Evolutionary conservation across 1,284 basidiomycete genomes (phyloP), one percentile per base, ranked within the genome.

Genomic region (Agroathelia rolfsii): DNA sequence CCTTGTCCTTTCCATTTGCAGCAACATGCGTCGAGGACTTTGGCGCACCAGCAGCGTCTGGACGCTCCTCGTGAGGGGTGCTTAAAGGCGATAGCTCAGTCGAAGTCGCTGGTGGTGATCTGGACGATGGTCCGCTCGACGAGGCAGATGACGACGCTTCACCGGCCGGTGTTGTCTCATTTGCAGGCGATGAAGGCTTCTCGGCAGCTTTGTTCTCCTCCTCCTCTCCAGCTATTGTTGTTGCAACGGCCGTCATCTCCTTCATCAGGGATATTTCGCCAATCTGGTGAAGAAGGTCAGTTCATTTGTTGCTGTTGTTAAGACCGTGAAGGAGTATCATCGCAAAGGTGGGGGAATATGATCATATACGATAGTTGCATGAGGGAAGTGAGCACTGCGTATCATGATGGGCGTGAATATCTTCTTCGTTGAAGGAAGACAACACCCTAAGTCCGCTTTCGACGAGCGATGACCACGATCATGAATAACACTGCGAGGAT

Each of bases 241-340:
- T 72, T n/a, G 83, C 82, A 13, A 77, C 70, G 14, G 66, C 68
- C 3, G 82, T 84, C 80, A 88, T 86, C 47, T 88, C 85, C 49
- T 90, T 92, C 77, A 93, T 85, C 30, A 94, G 67, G 3, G 85
- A 84, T 32, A 94, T 92, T 61, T 93, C 88, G 37, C 89, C 89
- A 43, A 94, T 90, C 83, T 90, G 50, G n/a, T 24, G 19, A 28
- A 8, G 24, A 25, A 14, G 13, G 17, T 12, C 12, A 8, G 16
- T 30, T 28, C 24, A 42, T 32, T 31, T 22, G 19, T 30, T n/a
- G 19, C 16, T 20, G 32, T 10, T 19, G 13, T 12, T 25, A 17
- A 10, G 14, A 11, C 12, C 11, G 22, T 19, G n/a, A n/a, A n/a
- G n/a, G n/a, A n/a, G n/a, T n/a, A n/a, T n/a, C n/a, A n/a, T n/a